Conservation (phyloP, 139 green algal genomes). For the Chlamydomonas eustigma region DNA sequence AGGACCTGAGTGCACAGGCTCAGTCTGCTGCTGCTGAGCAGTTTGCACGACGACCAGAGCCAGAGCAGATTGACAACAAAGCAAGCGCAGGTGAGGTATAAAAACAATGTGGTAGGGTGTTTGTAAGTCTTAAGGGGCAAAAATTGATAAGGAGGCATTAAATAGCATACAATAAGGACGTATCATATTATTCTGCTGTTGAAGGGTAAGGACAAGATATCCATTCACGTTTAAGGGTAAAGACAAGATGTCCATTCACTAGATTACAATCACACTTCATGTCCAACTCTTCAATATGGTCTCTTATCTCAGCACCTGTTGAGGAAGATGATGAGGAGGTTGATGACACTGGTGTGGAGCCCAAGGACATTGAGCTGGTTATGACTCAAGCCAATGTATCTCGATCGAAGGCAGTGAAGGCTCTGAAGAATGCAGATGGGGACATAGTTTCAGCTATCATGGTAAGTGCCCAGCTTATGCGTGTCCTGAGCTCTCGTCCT, state of each 20-base stretch:
- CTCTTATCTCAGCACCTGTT: constrained; percentile 4
- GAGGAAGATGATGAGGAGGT: constrained; percentile 88
- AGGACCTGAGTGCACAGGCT: constrained; percentile 90
- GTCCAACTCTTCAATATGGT: no score
- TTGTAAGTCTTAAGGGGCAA: no score
- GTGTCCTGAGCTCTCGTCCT: neutral
- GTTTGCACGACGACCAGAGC: constrained; percentile 57
- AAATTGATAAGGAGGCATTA: no score
- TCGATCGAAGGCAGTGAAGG: constrained; percentile 84
- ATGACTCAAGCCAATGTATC: constrained; percentile 92
- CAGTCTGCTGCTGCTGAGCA: constrained; percentile 76
- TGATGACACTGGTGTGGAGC: constrained; percentile 90
- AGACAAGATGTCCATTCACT: no score
- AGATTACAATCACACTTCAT: no score
- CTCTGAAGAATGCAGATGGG: constrained; percentile 83
- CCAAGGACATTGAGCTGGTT: constrained; percentile 99
- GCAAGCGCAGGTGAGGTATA: constrained; percentile 1
- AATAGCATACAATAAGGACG: no score
- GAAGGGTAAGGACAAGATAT: no score
- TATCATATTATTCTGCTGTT: no score
- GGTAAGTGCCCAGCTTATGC: constrained; percentile 31
- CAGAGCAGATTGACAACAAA: constrained; percentile 21
- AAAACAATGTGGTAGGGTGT: no score
- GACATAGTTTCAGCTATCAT: constrained; percentile 99
- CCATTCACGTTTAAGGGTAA: no score